Conservation (phyloP, 257 asterid genomes). For the Nemophila menziesii region DNA sequence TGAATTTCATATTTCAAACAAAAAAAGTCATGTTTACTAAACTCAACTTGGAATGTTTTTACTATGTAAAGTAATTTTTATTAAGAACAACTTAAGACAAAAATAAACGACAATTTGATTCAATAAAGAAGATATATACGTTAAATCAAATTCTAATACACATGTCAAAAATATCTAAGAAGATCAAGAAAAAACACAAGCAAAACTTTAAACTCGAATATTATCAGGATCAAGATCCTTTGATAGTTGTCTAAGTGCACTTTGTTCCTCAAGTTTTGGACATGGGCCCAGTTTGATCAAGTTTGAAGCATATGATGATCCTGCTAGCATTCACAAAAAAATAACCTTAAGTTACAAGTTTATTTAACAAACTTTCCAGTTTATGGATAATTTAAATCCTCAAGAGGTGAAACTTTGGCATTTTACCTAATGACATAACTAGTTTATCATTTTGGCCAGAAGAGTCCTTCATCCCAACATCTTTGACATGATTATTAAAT, state of each 20-base stretch:
- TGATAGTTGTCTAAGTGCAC: slow-evolving; percentile 32
- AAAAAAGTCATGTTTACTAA: too few relatives aligned
- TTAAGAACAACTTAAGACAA: too few relatives aligned
- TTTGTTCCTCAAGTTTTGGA: slow-evolving; percentile 43
- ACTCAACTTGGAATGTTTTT: too few relatives aligned
- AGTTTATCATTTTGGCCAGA: slow-evolving; percentile 36
- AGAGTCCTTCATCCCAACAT: slow-evolving; percentile 48
- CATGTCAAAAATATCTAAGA: too few relatives aligned
- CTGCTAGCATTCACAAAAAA: slow-evolving; percentile 34
- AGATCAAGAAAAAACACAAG: too few relatives aligned
- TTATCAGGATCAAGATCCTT: slow-evolving; percentile 53
- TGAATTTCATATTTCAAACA: too few relatives aligned
- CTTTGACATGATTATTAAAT: slow-evolving; percentile 34
- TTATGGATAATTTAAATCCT: slow-evolving; percentile 35
- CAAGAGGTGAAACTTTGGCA: slow-evolving; percentile 30
- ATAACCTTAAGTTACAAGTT: slow-evolving; percentile 42
- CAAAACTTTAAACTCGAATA: slow-evolving; percentile 59
- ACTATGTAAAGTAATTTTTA: too few relatives aligned
- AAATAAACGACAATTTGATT: too few relatives aligned
- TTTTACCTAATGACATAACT: slow-evolving; percentile 22
- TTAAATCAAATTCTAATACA: too few relatives aligned
- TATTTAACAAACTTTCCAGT: slow-evolving; percentile 35
- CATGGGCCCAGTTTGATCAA: slow-evolving; percentile 40
- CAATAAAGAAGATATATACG: too few relatives aligned
- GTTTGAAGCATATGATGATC: slow-evolving; percentile 37